These are phyloP conservation scores for Gloeostereum incarnatum DNA, from an alignment of 768 basidiomycete genomes.

Conservation along the genomic window DNA sequence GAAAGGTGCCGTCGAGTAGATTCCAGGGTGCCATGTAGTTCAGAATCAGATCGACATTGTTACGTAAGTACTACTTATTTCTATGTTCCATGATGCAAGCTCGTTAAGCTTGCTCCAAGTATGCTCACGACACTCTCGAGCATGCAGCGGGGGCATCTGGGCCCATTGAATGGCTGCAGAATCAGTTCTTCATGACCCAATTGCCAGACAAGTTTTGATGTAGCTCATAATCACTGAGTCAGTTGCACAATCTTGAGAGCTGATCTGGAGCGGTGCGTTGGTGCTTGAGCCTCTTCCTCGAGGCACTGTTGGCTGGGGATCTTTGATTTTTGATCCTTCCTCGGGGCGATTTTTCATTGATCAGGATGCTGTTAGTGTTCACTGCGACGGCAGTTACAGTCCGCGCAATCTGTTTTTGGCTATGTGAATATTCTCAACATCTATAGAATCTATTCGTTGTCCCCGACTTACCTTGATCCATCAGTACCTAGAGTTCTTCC, in stretches of 20 bases:
- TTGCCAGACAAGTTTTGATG: conserved; percentile 1
- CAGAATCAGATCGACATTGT: too few species aligned
- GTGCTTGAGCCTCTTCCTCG: conserved; percentile 14
- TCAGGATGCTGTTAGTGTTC: conserved; percentile 22
- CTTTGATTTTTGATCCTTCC: conserved; percentile 24
- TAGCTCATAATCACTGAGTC: conserved; percentile 1
- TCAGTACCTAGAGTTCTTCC: conserved; percentile 27
- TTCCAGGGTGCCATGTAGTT: too few species aligned
- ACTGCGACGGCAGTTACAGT: conserved; percentile 26
- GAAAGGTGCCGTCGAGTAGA: too few species aligned
- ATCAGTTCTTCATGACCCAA: conserved; percentile 4
- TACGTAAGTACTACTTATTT: too few species aligned
- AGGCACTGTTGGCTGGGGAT: conserved; percentile 30
- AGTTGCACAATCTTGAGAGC: conserved; percentile 3
- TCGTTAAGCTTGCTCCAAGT: too few species aligned
- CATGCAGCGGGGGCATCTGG: background rate
- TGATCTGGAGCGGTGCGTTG: conserved; percentile 1
- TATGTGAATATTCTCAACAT: conserved; percentile 28
- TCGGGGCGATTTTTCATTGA: conserved; percentile 24
- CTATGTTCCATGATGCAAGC: too few species aligned
- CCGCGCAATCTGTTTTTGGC: conserved; percentile 26
- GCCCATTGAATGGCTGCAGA: background rate
- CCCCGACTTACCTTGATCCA: background rate
- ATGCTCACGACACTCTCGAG: too few species aligned
- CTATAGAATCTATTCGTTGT: too few species aligned